Percentiles rank a stretch among this genome's conserved stretches.
phyloP scores from a whole-genome alignment of 768 basidiomycete genomes.

The Hemileccinum impolitum region DNA sequence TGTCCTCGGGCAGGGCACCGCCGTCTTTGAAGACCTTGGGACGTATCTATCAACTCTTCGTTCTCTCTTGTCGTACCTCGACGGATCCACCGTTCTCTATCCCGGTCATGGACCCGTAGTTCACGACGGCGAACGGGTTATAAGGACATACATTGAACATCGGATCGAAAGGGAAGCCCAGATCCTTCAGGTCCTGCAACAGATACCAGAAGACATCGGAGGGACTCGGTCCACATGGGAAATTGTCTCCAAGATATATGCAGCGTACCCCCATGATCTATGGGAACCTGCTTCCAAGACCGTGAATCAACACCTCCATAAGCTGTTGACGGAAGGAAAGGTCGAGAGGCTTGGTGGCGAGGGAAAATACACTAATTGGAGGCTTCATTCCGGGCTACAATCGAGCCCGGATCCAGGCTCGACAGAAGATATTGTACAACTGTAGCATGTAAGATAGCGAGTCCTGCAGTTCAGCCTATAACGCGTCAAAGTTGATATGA shows the following conservation, averaged over 20 bases:
- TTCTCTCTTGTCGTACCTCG: conserved; percentile 44
- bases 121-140: conserved; percentile 52
- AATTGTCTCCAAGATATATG: conserved; percentile 66
- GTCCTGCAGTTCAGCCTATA: conserved; percentile 39
- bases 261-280: conserved; percentile 63
- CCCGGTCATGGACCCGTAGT: conserved; percentile 89
- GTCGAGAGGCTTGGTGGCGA: conserved; percentile 53
- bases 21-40: conserved; percentile 82
- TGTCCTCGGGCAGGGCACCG: conserved; percentile 85
- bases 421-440: conserved; percentile 4
- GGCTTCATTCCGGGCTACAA: conserved; percentile 16
- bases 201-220: conserved; percentile 21
- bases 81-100: conserved; percentile 58
- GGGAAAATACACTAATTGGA: conserved; percentile 51
- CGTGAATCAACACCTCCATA: conserved; percentile 68
- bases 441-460: conserved; percentile 18
- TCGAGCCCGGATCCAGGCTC: not conserved
- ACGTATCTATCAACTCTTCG: conserved; percentile 65
- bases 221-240: conserved; percentile 59
- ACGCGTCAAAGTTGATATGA: conserved; percentile 95
- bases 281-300: conserved; percentile 72
- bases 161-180: conserved; percentile 79
- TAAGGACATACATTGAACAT: conserved; percentile 75
- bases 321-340: conserved; percentile 62
- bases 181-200: conserved; percentile 53